A percentile compares a stretch with the other conserved stretches of the same genome.
phyloP scores from a whole-genome alignment of 2,329 filamentous ascomycete species.

The Pseudogymnoascus sp. region DNA sequence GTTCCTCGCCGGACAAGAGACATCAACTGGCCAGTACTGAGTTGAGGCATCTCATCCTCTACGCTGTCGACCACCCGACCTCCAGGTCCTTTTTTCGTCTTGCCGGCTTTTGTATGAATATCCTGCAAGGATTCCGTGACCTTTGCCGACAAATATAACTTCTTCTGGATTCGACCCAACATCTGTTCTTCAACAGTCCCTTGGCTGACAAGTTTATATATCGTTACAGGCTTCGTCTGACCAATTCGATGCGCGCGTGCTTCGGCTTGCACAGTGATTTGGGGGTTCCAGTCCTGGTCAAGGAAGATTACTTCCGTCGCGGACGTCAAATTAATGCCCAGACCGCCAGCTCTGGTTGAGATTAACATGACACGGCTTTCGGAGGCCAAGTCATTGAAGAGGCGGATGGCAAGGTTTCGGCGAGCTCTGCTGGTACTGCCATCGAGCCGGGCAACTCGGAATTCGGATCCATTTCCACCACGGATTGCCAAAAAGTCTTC shows the following conservation, averaged over 20 bases:
- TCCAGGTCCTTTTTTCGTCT: conserved; percentile 25
- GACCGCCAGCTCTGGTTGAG: conserved; percentile 87
- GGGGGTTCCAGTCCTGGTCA: conserved; percentile 95
- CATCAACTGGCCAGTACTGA: conserved; percentile 46
- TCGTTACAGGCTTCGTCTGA: conserved; percentile 88
- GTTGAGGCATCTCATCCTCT: conserved; percentile 43
- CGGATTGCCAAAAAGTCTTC: conserved; percentile 68
- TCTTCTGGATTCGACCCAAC: conserved; percentile 40
- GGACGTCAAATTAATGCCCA: conserved; percentile 93
- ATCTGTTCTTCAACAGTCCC: conserved; percentile 90
- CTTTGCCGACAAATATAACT: conserved; percentile 53
- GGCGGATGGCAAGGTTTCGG: conserved; percentile 88
- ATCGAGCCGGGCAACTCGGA: conserved; percentile 73
- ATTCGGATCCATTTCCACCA: conserved; percentile 52
- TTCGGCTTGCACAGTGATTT: conserved; percentile 92
- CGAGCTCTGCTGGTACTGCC: conserved; percentile 70
- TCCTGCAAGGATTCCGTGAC: conserved; percentile 53
- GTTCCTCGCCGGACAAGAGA: conserved; percentile 47
- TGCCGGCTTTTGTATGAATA: conserved; percentile 35
- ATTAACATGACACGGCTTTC: conserved; percentile 81
- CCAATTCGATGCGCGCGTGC: conserved; percentile 92
- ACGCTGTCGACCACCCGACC: conserved; percentile 13
- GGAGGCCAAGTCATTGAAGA: conserved; percentile 81
- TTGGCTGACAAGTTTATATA: conserved; percentile 88
- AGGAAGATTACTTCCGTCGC: conserved; percentile 97